Base-by-base conservation (phyloP, 2,329 filamentous ascomycete genomes). In the Triangularia verruculosa region DNA sequence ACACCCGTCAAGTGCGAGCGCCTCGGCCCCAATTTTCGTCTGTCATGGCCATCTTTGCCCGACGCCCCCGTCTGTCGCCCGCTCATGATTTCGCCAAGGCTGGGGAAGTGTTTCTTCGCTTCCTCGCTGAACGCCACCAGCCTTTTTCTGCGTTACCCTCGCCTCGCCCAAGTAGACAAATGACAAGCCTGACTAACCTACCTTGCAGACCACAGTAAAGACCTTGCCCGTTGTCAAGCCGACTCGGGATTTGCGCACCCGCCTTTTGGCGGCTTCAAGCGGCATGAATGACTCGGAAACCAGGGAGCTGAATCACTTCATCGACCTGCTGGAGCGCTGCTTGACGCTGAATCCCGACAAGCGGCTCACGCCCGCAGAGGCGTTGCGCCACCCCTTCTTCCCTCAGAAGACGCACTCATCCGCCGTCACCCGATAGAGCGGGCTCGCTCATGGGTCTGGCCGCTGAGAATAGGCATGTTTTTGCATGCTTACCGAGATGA, bases 291-390 rank as follows among this genome's bases (percentile, higher is more conserved):
- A 93, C 66, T 80, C 81, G 9, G 92, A 95, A 75, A 80, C 85
- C 43, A 90, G 89, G 74, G 92, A 97, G 71, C 79, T 97, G 66
- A 88, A 89, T 64, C 82, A 89, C 60, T 97, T 99, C 76, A 83
- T 92, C 69, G 93, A 98, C 76, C 79, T 99, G 57, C 79, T 99
- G 63, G 93, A 97, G 73, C 89, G 90, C 61, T 98, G 93, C 74
- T 81, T 99, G 67, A 87, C 89, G 64, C 83, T 98, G 68, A 97
- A 98, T 73, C 92, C 94, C 0, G 93, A 97, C 75, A 96, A 96
- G 81, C 86, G 95, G 67, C 91, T 95, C 72, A 94, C 91, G 55
- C 91, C 95, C 0, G 81, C 84, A 13, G 93, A 98, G 72, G 95
- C 95, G 57, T 79, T 98, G 70, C 89, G 88, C 73, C 94, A 98